Conservation (phyloP, 1,139 yeast species). For the Saccharomyces hybrid region DNA sequence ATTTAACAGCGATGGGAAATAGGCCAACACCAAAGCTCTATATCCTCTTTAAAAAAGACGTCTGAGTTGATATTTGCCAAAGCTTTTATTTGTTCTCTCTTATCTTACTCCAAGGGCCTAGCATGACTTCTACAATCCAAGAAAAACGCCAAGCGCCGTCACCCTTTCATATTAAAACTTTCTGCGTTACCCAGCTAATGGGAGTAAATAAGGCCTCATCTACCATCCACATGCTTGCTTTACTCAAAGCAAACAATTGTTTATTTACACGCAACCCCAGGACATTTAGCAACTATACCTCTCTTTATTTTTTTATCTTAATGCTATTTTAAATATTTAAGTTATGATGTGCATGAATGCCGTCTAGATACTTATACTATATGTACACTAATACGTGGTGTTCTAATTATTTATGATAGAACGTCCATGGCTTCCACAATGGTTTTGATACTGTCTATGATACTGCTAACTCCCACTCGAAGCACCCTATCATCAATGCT, state of each 20-base stretch:
- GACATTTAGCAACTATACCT: not conserved
- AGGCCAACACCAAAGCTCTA: not conserved
- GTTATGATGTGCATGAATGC: not conserved
- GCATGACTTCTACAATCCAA: not conserved
- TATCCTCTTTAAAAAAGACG: not conserved
- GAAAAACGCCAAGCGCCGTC: not conserved
- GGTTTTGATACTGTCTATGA: conserved; percentile 59
- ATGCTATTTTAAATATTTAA: not conserved
- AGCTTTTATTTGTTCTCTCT: not conserved
- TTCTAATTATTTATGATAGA: conserved; percentile 33
- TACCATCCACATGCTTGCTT: too few relatives aligned
- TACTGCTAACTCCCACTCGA: conserved; percentile 62
- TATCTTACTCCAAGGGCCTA: not conserved
- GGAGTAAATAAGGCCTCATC: not conserved
- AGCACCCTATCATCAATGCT: conserved; percentile 58
- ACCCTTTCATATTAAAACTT: not conserved
- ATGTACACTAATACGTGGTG: not conserved
- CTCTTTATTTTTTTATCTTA: not conserved
- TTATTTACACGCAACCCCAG: not conserved
- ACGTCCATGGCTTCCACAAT: conserved; percentile 63
- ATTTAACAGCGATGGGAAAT: not conserved
- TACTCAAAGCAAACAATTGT: not conserved
- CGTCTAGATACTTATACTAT: not conserved
- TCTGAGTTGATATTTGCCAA: not conserved
- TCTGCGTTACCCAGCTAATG: not conserved